Evolutionary conservation across 306 rosid genomes (phyloP), one percentile per base, ranked within the genome.

Genomic region (Comarum palustre): DNA sequence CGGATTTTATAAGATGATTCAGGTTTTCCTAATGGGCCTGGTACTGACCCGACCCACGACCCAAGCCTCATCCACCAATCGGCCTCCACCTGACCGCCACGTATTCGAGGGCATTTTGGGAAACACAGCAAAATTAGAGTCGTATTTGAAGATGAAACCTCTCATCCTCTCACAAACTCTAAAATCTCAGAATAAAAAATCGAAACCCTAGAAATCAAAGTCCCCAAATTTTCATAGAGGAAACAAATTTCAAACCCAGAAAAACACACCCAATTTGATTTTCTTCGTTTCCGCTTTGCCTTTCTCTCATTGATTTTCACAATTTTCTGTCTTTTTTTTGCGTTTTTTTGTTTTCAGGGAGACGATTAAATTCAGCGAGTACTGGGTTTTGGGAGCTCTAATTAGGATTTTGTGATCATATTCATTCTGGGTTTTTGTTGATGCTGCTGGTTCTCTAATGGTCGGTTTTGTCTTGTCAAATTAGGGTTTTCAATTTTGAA

Each of bases 401-500:
- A 55, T 11, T 50, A 13, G 15, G 66, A 39, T 57, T n/a, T 31
- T 69, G 4, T 36, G 52, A 7, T 75, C 46, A 7, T 69, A 13
- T 59, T 62, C 54, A 15, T 12, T 50, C 59, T 74, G 76, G 81
- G 63, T 50, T 36, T 51, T 20, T 62, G 6, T 22, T 4, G 77
- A 63, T 15, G 80, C 55, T 48, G 76, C 73, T 29, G 83, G n/a
- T 41, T 72, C 62, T 82, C 88, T 82, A 78, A 86, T 81, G 82
- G 62, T 76, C 73, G 74, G 69, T 85, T 84, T 87, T 79, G 69
- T 80, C 41, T 80, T 82, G 70, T 87, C 84, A 73, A 86, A 81
- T 86, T 93, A 90, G 98, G 97, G 98, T 89, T 90, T 72, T 87
- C 85, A 25, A 25, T 24, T 78, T 22, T 63, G 66, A 46, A 46